Evolutionary conservation across 2,329 filamentous ascomycete species (phyloP).

Genomic region (Trichophyton schoenleinii): DNA sequence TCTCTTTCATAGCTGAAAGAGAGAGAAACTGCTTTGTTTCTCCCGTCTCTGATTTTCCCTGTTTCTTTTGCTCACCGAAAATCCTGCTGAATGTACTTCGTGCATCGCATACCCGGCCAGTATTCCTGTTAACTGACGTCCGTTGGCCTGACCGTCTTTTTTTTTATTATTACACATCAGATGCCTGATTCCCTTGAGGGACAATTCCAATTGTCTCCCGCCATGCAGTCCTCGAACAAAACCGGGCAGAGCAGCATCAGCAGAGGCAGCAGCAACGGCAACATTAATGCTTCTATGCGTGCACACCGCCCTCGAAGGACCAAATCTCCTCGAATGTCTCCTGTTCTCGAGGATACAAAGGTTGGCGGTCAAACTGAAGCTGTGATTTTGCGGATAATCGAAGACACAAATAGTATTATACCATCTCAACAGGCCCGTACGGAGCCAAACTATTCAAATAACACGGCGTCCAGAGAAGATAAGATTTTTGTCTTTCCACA

Average conservation of each 20-base stretch:
- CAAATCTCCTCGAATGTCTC: constrained; percentile 17
- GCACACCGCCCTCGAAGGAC: constrained; percentile 18
- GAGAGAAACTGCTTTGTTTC: neutral
- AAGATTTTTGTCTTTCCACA: constrained; percentile 1
- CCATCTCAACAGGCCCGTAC: constrained; percentile 17
- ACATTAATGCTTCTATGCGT: constrained; percentile 24
- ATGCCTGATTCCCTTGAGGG: constrained; percentile 6
- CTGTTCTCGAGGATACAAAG: constrained; percentile 23
- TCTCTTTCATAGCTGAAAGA: neutral
- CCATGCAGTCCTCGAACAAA: constrained; percentile 22
- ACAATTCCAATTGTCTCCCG: constrained; percentile 32
- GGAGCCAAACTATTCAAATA: neutral
- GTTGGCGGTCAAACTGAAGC: constrained; percentile 22
- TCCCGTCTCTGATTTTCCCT: neutral
- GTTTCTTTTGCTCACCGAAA: neutral
- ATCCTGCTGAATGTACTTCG: neutral
- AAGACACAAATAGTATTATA: constrained; percentile 23
- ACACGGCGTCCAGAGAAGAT: neutral
- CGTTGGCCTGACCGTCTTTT: constrained; percentile 6
- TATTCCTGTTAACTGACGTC: neutral
- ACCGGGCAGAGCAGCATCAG: constrained; percentile 6
- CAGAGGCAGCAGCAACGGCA: no score
- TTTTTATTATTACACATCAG: constrained; percentile 1
- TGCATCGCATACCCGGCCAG: neutral
- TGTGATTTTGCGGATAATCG: constrained; percentile 27